Percentiles rank a stretch among this genome's conserved stretches.
These are phyloP conservation scores for Termitomyces sp. DNA, from an alignment of 1,284 basidiomycete species.

Conservation along the genomic window DNA sequence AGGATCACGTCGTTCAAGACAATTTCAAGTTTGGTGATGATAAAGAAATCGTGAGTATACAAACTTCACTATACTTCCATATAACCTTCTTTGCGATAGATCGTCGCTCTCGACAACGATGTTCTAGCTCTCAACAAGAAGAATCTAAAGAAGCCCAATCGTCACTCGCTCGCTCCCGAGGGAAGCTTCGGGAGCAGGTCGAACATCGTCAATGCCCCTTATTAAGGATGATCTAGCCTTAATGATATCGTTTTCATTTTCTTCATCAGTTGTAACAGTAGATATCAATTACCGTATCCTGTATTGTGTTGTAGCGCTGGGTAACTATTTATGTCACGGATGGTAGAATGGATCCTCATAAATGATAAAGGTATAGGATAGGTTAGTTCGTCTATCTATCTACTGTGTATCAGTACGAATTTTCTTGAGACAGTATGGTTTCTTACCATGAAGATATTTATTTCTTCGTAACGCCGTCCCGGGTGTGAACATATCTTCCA, in stretches of 20 bases:
- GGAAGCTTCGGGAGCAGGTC: constrained; percentile 45
- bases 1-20: constrained; percentile 92
- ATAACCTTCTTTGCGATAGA: constrained; percentile 36
- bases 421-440: neutral
- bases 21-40: constrained; percentile 96
- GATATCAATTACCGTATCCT: constrained; percentile 12
- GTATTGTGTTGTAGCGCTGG: constrained; percentile 10
- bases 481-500: constrained; percentile 61
- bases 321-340: constrained; percentile 3
- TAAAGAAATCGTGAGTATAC: constrained; percentile 77
- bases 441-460: constrained; percentile 4
- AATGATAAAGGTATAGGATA: neutral
- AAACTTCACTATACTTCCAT: constrained; percentile 5
- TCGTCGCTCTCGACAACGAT: constrained; percentile 93
- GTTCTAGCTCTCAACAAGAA: constrained; percentile 94
- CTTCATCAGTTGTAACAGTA: constrained; percentile 13
- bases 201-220: constrained; percentile 68
- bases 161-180: constrained; percentile 65
- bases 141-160: constrained; percentile 81
- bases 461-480: constrained; percentile 41
- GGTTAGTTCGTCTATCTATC: neutral
- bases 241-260: constrained; percentile 5
- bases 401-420: neutral
- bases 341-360: neutral
- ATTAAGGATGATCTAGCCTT: constrained; percentile 32